These are phyloP conservation scores for Diaporthe citriasiana DNA, from an alignment of 2,329 filamentous ascomycete species.

Conservation along the genomic window DNA sequence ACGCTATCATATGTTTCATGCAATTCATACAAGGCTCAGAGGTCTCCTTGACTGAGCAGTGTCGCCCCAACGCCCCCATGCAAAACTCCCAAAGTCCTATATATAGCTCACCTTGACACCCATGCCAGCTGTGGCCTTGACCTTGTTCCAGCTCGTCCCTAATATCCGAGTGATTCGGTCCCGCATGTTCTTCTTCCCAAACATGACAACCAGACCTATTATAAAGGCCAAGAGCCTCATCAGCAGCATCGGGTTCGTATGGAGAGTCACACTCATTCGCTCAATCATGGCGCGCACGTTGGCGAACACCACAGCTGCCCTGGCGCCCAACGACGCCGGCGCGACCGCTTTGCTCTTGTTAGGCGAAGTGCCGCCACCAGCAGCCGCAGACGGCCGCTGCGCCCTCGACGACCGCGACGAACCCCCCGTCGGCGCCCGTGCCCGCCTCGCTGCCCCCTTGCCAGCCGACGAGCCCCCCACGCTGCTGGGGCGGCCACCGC, in stretches of 20 bases:
- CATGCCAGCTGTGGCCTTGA: conserved; percentile 91
- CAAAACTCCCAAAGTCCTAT: conserved; percentile 57
- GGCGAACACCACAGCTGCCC: conserved; percentile 66
- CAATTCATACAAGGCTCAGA: conserved; percentile 19
- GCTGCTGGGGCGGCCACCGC: conserved; percentile 48
- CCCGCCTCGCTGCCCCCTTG: conserved; percentile 14
- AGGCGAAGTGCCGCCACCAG: conserved; percentile 28
- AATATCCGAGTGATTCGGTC: conserved; percentile 80
- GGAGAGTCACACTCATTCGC: conserved; percentile 64
- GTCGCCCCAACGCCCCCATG: conserved; percentile 26
- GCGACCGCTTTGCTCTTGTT: conserved; percentile 51
- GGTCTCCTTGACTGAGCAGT: background rate
- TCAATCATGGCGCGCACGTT: conserved; percentile 67
- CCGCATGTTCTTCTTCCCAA: conserved; percentile 81
- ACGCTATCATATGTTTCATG: conserved; percentile 35
- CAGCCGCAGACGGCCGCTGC: conserved; percentile 36
- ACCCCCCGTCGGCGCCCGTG: conserved; percentile 20
- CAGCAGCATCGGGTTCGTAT: conserved; percentile 69
- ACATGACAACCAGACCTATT: conserved; percentile 80
- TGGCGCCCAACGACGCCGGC: conserved; percentile 58
- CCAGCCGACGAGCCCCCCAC: conserved; percentile 52
- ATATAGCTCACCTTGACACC: conserved; percentile 98
- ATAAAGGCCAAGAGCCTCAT: conserved; percentile 82
- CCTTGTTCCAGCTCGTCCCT: conserved; percentile 81
- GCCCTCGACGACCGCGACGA: conserved; percentile 34